Percentiles rank a stretch among this genome's conserved stretches.
Conservation (phyloP, 225 moss, liverwort and hornwort genomes). For the Neckera pumila region DNA sequence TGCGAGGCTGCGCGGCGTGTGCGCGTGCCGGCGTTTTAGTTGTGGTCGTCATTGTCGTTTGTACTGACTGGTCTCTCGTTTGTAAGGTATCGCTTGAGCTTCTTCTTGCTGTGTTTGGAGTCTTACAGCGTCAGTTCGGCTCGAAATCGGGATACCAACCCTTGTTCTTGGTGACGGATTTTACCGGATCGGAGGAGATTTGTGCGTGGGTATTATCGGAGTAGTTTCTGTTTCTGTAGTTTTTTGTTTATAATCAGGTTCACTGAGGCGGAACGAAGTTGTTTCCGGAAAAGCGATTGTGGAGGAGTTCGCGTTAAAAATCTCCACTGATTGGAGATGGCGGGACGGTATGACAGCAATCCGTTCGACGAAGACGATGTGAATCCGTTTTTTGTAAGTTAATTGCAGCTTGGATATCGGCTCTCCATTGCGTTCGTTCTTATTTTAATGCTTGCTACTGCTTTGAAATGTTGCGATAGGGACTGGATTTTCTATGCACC, state of each 20-base stretch:
- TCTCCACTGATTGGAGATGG: constrained; percentile 40
- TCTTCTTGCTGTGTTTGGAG: not conserved
- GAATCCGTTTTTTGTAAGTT: constrained; percentile 90
- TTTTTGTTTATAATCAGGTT: not conserved
- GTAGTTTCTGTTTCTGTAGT: not conserved
- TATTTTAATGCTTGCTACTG: not conserved
- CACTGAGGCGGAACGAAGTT: not conserved
- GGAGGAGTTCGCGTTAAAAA: not conserved
- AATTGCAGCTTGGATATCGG: not conserved
- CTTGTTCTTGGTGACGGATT: not conserved
- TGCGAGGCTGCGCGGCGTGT: not conserved
- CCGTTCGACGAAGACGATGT: constrained; percentile 98
- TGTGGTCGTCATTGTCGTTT: not conserved
- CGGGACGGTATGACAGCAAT: constrained; percentile 86
- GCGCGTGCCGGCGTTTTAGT: not conserved
- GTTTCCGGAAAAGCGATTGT: not conserved
- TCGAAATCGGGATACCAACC: not conserved
- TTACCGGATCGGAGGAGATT: not conserved
- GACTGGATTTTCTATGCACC: not conserved
- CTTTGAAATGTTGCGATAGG: not conserved
- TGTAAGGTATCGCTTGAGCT: not conserved
- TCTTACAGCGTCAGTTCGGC: not conserved
- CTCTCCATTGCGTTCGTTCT: not conserved
- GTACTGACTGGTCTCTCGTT: not conserved
- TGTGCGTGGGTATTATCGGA: not conserved